Evolutionary conservation across 2,329 filamentous ascomycete genomes (phyloP).

Genomic region (Xylaria sp.): DNA sequence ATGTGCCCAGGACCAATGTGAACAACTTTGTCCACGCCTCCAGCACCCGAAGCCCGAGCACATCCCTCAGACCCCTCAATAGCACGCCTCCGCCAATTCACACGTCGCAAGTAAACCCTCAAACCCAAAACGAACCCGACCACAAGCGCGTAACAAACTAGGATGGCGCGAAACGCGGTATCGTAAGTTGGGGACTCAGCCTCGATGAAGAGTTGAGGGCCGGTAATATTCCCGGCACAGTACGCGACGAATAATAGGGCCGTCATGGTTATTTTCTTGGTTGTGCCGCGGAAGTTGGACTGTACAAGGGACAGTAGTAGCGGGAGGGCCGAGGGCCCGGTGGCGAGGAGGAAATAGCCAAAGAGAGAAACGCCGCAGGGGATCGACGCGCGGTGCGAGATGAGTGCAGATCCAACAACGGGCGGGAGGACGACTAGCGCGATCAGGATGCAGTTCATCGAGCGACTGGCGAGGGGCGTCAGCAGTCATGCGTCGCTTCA

Average conservation of each 20-base stretch:
- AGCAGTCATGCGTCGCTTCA: background rate
- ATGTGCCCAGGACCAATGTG: slow-evolving; percentile 34
- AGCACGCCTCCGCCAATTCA: slow-evolving; percentile 50
- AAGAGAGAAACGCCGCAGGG: slow-evolving; percentile 55
- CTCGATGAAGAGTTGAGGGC: slow-evolving; percentile 60
- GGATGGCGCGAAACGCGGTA: slow-evolving; percentile 60
- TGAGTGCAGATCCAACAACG: slow-evolving; percentile 58
- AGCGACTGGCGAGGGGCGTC: slow-evolving; percentile 42
- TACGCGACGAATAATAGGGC: slow-evolving; percentile 61
- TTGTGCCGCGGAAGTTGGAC: slow-evolving; percentile 61
- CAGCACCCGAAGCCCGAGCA: slow-evolving; percentile 48
- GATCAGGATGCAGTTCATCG: slow-evolving; percentile 58
- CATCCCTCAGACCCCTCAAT: slow-evolving; percentile 54
- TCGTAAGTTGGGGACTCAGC: slow-evolving; percentile 56
- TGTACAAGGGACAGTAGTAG: slow-evolving; percentile 61
- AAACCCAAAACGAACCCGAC: slow-evolving; percentile 51
- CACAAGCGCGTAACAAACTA: slow-evolving; percentile 60
- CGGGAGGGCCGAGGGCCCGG: slow-evolving; percentile 59
- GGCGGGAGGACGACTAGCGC: slow-evolving; percentile 56
- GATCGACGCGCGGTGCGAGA: slow-evolving; percentile 52
- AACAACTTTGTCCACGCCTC: slow-evolving; percentile 46
- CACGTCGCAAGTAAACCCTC: slow-evolving; percentile 53
- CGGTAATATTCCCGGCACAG: slow-evolving; percentile 61
- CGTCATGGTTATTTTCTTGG: slow-evolving; percentile 66
- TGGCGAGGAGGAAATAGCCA: slow-evolving; percentile 62